Percentiles rank a stretch among this genome's conserved stretches.
Evolutionary conservation across 768 basidiomycete genomes (phyloP).

Genomic region (Trametes cingulata): DNA sequence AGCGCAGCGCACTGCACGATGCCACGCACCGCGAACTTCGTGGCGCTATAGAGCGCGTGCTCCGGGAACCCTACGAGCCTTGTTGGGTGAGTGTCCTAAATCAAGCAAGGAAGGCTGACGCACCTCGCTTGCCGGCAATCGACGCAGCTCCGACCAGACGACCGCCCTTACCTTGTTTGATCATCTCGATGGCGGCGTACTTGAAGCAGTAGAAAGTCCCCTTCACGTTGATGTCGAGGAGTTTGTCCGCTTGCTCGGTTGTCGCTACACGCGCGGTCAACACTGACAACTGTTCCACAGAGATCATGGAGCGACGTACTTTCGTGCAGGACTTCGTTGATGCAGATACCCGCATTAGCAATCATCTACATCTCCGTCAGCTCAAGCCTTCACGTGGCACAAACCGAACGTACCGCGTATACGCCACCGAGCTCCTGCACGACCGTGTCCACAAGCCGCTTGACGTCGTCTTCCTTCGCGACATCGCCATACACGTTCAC

Average conservation of each 20-base stretch:
- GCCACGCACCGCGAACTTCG: slow-evolving; percentile 31
- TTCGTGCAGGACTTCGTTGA: slow-evolving; percentile 7
- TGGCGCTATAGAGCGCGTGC: slow-evolving; percentile 24
- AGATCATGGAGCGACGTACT: not conserved
- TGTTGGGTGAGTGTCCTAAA: too few species aligned
- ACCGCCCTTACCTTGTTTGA: slow-evolving; percentile 41
- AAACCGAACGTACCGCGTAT: slow-evolving; percentile 44
- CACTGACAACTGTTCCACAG: not conserved
- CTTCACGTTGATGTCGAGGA: slow-evolving; percentile 35
- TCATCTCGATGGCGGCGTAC: slow-evolving; percentile 40
- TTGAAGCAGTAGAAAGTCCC: slow-evolving; percentile 43
- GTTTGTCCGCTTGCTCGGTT: slow-evolving; percentile 30
- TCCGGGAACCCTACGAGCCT: slow-evolving; percentile 7
- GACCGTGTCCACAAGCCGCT: slow-evolving; percentile 37
- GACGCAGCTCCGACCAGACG: slow-evolving; percentile 37
- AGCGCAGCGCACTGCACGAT: slow-evolving; percentile 27
- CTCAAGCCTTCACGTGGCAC: not conserved
- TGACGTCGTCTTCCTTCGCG: slow-evolving; percentile 41
- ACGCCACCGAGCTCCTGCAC: slow-evolving; percentile 43
- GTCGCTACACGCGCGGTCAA: not conserved
- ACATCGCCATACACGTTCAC: slow-evolving; percentile 41
- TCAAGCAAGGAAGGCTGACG: not conserved
- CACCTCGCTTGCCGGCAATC: slow-evolving; percentile 19
- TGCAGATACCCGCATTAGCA: slow-evolving; percentile 25
- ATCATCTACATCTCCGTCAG: slow-evolving; percentile 19